A percentile compares a stretch with the other conserved stretches of the same genome.
Evolutionary conservation across 768 basidiomycete genomes (phyloP).

Genomic region (Agrocybe pediades): DNA sequence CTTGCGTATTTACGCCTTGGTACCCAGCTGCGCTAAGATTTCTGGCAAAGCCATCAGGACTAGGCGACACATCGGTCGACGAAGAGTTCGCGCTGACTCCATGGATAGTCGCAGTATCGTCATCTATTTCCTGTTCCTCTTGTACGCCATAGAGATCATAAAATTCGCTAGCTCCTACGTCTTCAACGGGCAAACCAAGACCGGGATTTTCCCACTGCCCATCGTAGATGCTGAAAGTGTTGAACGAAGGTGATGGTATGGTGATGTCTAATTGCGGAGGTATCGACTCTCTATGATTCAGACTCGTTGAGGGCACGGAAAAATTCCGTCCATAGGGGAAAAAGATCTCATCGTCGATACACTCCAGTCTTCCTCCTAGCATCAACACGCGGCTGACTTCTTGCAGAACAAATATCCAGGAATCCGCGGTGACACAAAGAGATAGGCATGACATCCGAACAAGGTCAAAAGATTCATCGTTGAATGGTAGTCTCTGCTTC

Average conservation of each 20-base stretch:
- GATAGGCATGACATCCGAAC: conserved; percentile 73
- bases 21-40: neutral
- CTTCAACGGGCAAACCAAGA: conserved; percentile 23
- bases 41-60: neutral
- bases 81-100: neutral
- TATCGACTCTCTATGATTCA: conserved; percentile 8
- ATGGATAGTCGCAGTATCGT: conserved; percentile 24
- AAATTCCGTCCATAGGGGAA: conserved; percentile 52
- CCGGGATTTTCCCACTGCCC: conserved; percentile 24
- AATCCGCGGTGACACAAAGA: conserved; percentile 55
- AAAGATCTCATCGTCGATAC: conserved; percentile 68
- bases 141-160: conserved; percentile 23
- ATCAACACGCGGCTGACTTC: conserved; percentile 66
- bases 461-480: conserved; percentile 61
- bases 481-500: conserved; percentile 60
- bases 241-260: conserved; percentile 26
- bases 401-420: conserved; percentile 60
- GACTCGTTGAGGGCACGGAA: conserved; percentile 5
- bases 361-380: conserved; percentile 63
- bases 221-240: conserved; percentile 27
- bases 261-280: conserved; percentile 23
- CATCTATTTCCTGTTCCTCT: conserved; percentile 32
- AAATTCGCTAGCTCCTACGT: conserved; percentile 21
- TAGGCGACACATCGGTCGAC: neutral
- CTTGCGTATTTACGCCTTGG: conserved; percentile 13